Percentiles rank a stretch among this genome's conserved stretches.
These are phyloP conservation scores for Bacidia gigantensis DNA, from an alignment of 495 filamentous ascomycete genomes.

Conservation along the genomic window DNA sequence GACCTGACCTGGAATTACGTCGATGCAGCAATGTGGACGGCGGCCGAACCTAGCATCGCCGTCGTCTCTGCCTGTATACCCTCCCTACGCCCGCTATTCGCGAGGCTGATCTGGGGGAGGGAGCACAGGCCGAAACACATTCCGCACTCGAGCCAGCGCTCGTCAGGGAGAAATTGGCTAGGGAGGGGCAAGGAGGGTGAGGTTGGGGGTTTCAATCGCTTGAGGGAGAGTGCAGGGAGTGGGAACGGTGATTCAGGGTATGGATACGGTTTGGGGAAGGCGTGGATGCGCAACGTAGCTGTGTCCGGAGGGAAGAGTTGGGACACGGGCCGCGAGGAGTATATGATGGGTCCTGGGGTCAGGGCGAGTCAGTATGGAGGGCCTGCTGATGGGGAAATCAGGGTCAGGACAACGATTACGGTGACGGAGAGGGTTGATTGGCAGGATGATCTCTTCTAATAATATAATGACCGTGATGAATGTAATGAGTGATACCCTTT, in stretches of 20 bases:
- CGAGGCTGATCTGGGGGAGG: slow-evolving; percentile 6
- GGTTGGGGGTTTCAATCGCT: slow-evolving; percentile 5
- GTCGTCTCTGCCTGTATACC: slow-evolving; percentile 17
- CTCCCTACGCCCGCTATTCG: slow-evolving; percentile 15
- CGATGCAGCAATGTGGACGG: slow-evolving; percentile 18
- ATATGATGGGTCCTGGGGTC: background rate
- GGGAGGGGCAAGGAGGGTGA: background rate
- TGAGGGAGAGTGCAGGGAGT: slow-evolving; percentile 1
- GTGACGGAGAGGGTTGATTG: slow-evolving; percentile 11
- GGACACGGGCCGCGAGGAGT: slow-evolving; percentile 2
- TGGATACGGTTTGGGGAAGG: background rate
- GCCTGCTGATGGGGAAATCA: slow-evolving; percentile 6
- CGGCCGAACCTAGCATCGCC: slow-evolving; percentile 14
- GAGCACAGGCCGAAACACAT: background rate
- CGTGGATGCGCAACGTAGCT: slow-evolving; percentile 2
- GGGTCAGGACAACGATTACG: slow-evolving; percentile 9
- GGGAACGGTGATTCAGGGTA: too few relatives aligned
- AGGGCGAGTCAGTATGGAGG: background rate
- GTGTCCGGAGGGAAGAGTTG: background rate
- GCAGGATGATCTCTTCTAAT: slow-evolving; percentile 13
- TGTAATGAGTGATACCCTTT: background rate
- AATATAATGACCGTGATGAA: background rate
- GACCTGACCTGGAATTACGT: slow-evolving; percentile 15
- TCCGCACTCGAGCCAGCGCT: background rate
- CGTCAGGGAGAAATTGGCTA: background rate